Evolutionary conservation across 140 eudicot species (phyloP), one percentile per base, ranked within the genome.

Genomic region (Ambrosia hybrid): DNA sequence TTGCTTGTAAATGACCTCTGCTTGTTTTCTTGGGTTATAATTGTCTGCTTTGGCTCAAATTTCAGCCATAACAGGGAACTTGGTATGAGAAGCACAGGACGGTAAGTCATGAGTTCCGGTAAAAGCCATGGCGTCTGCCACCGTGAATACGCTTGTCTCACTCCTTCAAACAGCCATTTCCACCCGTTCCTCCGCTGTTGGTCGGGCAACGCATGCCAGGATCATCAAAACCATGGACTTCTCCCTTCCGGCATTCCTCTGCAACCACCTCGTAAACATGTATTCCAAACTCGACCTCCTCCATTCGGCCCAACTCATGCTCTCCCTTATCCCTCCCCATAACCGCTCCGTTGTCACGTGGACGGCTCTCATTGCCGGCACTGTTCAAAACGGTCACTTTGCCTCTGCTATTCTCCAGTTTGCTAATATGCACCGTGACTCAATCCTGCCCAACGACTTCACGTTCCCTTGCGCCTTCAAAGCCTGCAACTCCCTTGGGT

Each of bases 261-360:
- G 84, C 58, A 88, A 91, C 80, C 96, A 88, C 72, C 91, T 91
- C 70, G 62, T 91, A 70, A 82, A 81, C 90, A 88, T 91, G 94
- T 91, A 91, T 76, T 82, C 97, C 38, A 91, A 91, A 74, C 96
- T 91, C 80, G 94, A 91, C 78, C 79, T 81, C 7, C 79, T 69
- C 39, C 14, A 75, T 69, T 78, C 88, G 30, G 96, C 96, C 72
- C 85, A 78, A 15, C 83, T 84, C 70, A 67, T 80, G 34, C 34
- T 30, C 34, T 30, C 34, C 34, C 34, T 30, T 82, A 84, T 82
- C 46, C 87, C 91, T 0, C 3, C 82, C 53, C 74, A 57, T 30
- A 7, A 72, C 64, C 88, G 91, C 67, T 88, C 94, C 64, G 97
- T 91, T 77, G 96, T 91, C 72, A 80, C 97, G 37, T 91, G 95